A percentile compares a stretch with the other conserved stretches of the same genome.
These are phyloP conservation scores for Prorocentrum cordatum DNA, from an alignment of 169 alveolate genomes.

Conservation along the genomic window DNA sequence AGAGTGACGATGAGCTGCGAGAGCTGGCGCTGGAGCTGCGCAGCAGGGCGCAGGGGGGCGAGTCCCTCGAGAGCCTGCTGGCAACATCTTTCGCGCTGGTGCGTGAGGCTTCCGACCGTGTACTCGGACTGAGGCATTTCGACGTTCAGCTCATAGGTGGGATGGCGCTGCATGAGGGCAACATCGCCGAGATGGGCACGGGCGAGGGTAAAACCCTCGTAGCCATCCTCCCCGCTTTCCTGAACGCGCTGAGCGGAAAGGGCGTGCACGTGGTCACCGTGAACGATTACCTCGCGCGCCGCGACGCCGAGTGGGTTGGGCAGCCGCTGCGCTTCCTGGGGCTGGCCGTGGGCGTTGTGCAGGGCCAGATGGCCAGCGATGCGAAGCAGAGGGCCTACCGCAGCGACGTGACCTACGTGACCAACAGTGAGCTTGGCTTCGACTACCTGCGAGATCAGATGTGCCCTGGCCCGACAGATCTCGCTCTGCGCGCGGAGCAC, in stretches of 20 bases:
- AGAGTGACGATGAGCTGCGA: too few species aligned
- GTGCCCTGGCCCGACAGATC: slow-evolving; percentile 44
- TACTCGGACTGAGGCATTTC: slow-evolving; percentile 9
- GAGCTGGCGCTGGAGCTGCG: too few species aligned
- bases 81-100: slow-evolving; percentile 48
- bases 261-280: neutral
- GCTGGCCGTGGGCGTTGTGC: slow-evolving; percentile 61
- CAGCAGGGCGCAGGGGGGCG: too few species aligned
- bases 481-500: slow-evolving; percentile 12
- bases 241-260: neutral
- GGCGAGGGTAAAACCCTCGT: slow-evolving; percentile 6
- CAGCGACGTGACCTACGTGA: slow-evolving; percentile 56
- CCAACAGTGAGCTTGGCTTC: slow-evolving; percentile 14
- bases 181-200: slow-evolving; percentile 68
- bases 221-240: neutral
- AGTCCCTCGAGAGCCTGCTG: slow-evolving; percentile 15
- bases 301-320: neutral
- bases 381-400: slow-evolving; percentile 17
- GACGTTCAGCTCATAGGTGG: slow-evolving; percentile 20
- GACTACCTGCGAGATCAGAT: slow-evolving; percentile 52
- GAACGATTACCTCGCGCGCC: too few species aligned
- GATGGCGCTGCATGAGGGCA: slow-evolving; percentile 66
- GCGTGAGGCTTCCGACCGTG: slow-evolving; percentile 46
- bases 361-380: neutral
- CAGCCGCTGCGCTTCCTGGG: slow-evolving; percentile 66